Evolutionary conservation across 140 eudicot species (phyloP).

Genomic region (Oenanthe javanica): DNA sequence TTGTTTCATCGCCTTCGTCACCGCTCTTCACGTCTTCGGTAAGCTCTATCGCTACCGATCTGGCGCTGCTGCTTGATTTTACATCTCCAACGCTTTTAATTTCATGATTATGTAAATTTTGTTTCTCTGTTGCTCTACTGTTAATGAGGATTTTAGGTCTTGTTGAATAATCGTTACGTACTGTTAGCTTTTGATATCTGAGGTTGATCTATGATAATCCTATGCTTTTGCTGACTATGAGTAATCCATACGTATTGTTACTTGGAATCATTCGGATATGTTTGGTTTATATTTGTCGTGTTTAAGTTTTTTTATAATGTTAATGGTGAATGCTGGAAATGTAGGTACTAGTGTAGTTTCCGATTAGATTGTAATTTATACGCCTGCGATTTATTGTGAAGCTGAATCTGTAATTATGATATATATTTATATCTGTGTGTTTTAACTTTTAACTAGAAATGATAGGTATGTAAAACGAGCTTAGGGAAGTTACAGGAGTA

Average conservation of each 20-base stretch:
- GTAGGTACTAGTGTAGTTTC: not conserved
- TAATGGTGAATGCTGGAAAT: not conserved
- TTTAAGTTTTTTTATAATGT: not conserved
- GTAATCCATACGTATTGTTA: not conserved
- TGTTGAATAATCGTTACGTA: not conserved
- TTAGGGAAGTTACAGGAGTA: not conserved
- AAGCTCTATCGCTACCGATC: conserved; percentile 56
- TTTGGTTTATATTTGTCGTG: too few relatives aligned
- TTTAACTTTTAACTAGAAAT: not conserved
- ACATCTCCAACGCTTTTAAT: not conserved
- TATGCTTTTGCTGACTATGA: not conserved
- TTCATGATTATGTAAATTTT: conserved; percentile 11
- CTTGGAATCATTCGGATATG: too few relatives aligned
- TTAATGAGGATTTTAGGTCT: not conserved
- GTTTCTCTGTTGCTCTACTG: not conserved
- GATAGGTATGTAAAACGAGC: not conserved
- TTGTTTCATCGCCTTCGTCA: conserved; percentile 64
- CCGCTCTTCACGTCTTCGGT: conserved; percentile 69
- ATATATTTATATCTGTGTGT: too few relatives aligned
- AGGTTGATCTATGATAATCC: not conserved
- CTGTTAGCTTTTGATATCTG: not conserved
- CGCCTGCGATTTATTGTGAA: not conserved
- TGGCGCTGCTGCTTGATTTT: conserved; percentile 29
- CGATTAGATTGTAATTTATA: too few relatives aligned
- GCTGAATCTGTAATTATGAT: too few relatives aligned